Percentiles rank a stretch among this genome's conserved stretches.
phyloP scores from a whole-genome alignment of 163 green algal species.

The Scenedesmus sp. region DNA sequence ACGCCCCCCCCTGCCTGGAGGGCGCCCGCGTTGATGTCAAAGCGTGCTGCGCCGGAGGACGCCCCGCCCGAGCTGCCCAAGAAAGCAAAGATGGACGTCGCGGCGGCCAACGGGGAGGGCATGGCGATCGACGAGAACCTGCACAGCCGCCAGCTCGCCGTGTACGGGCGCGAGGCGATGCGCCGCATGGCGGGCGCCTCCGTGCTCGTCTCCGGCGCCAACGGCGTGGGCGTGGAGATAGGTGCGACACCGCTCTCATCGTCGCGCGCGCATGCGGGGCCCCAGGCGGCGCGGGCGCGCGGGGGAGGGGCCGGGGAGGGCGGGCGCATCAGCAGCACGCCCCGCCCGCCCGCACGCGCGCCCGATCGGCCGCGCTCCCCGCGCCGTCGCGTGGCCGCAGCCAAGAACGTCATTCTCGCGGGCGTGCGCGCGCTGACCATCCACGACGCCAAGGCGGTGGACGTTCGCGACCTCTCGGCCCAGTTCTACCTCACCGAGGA shows the following conservation, averaged over 20 bases:
- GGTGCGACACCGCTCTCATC: slow-evolving; percentile 59
- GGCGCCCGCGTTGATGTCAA: too few relatives aligned
- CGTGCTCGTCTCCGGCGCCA: slow-evolving; percentile 88
- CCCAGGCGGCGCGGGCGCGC: neutral
- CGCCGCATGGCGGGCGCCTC: slow-evolving; percentile 81
- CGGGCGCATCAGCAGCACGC: neutral
- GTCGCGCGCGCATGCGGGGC: neutral
- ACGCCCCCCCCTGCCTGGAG: too few relatives aligned
- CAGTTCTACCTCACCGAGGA: slow-evolving; percentile 97
- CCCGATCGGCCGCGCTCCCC: too few relatives aligned
- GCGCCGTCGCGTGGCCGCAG: too few relatives aligned
- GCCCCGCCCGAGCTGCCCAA: slow-evolving; percentile 35
- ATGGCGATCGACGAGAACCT: slow-evolving; percentile 93
- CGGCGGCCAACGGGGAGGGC: slow-evolving; percentile 27
- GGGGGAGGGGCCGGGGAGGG: neutral
- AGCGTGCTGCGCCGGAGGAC: slow-evolving; percentile 12
- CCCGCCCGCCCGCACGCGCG: too few relatives aligned
- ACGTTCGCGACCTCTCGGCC: slow-evolving; percentile 80
- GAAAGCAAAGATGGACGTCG: slow-evolving; percentile 39
- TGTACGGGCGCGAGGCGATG: slow-evolving; percentile 98
- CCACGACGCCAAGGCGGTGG: slow-evolving; percentile 76
- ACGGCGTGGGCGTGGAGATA: slow-evolving; percentile 86
- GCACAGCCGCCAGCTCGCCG: slow-evolving; percentile 95
- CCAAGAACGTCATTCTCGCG: slow-evolving; percentile 99
- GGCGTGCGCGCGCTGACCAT: slow-evolving; percentile 93